A percentile compares a stretch with the other conserved stretches of the same genome.
These are phyloP conservation scores for Salinomyces thailandicus DNA, from an alignment of 2,329 filamentous ascomycete species.

Conservation along the genomic window DNA sequence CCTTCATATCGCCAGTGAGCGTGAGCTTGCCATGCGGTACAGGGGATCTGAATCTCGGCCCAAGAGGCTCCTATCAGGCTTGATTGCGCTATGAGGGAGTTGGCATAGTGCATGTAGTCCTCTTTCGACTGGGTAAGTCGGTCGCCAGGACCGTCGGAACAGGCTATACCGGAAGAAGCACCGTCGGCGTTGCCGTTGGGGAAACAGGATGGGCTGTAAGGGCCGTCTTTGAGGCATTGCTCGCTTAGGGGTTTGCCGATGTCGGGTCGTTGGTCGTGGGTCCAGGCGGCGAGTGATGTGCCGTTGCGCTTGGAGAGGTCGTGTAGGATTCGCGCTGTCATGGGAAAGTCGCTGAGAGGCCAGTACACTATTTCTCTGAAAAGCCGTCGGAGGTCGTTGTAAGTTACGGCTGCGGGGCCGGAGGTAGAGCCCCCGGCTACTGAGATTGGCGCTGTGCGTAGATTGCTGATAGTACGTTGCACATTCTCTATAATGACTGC, in stretches of 20 bases:
- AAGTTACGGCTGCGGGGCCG: constrained; percentile 26
- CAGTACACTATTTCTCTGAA: constrained; percentile 26
- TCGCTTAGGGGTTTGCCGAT: constrained; percentile 13
- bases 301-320: constrained; percentile 22
- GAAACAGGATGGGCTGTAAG: constrained; percentile 15
- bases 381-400: constrained; percentile 24
- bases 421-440: constrained; percentile 28
- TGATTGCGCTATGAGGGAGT: constrained; percentile 22
- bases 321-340: constrained; percentile 22
- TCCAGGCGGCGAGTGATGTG: constrained; percentile 27
- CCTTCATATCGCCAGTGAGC: constrained; percentile 14
- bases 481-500: constrained; percentile 29
- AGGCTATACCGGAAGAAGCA: constrained; percentile 23
- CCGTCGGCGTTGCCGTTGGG: constrained; percentile 1
- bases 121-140: constrained; percentile 17
- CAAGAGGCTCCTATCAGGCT: constrained; percentile 27
- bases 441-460: constrained; percentile 34
- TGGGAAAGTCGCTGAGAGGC: constrained; percentile 22
- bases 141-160: constrained; percentile 27
- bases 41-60: constrained; percentile 27
- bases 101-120: constrained; percentile 9
- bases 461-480: constrained; percentile 30
- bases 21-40: constrained; percentile 19
- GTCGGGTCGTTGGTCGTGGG: constrained; percentile 28
- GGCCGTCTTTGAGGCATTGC: constrained; percentile 20